Percentiles rank a stretch among this genome's conserved stretches.
Conservation (phyloP, 2,329 filamentous ascomycete species). For the Diaporthe longicolla region DNA sequence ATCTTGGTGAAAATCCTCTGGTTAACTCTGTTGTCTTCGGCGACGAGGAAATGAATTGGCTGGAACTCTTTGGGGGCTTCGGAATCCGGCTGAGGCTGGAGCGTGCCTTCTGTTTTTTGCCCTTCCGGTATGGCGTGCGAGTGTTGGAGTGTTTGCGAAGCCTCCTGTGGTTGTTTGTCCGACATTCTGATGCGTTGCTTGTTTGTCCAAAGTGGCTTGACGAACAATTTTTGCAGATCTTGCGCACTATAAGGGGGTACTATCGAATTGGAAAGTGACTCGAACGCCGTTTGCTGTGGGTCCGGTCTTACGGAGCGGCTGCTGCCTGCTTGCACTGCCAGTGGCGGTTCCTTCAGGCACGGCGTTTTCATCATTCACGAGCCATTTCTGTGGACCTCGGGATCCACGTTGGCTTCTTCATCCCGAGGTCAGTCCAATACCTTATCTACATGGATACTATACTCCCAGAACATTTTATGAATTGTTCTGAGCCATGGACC, state of each 20-base stretch:
- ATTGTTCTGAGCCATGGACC: background rate
- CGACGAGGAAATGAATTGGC: constrained; percentile 2
- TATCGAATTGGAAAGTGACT: background rate
- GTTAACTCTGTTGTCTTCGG: background rate
- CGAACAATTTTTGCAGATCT: background rate
- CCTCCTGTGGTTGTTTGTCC: background rate
- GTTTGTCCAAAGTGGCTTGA: background rate
- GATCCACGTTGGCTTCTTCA: no score
- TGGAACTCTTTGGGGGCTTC: background rate
- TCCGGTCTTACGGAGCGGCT: background rate
- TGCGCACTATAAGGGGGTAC: background rate
- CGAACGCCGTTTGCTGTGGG: background rate
- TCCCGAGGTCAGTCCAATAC: no score
- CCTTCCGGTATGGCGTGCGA: background rate
- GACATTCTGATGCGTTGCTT: background rate
- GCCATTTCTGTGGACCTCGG: constrained; percentile 1
- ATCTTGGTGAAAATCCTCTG: background rate
- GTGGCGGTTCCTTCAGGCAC: background rate
- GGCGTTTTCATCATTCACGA: background rate
- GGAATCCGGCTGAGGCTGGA: background rate
- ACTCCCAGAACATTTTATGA: no score
- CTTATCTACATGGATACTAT: no score
- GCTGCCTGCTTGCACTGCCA: background rate
- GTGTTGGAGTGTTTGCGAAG: no score
- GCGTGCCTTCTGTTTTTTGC: background rate